Evolutionary conservation across 345 rosid genomes (phyloP), one percentile per base, ranked within the genome.

Genomic region (Pelargonium nanum): DNA sequence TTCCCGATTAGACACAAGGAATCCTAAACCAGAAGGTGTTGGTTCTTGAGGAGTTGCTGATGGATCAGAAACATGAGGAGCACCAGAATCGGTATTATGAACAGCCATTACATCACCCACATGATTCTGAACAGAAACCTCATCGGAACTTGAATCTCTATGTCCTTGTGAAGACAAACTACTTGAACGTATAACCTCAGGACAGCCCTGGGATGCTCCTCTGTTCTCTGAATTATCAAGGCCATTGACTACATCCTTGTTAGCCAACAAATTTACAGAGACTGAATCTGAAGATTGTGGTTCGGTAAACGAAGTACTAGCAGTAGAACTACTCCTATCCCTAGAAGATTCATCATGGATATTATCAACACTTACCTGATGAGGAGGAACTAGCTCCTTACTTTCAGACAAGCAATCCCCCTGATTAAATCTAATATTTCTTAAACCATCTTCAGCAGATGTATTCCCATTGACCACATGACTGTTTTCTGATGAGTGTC

Each of bases 211-310:
- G 64, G 78, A 64, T 22, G 64, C 75, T 68, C 58, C 71, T 34
- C 53, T 55, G 62, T 66, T 65, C 63, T 52, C 84, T 77, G 78
- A 51, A 77, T 72, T 73, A 59, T 70, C 69, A 77, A 67, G 28
- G 68, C 57, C 81, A 77, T 65, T 56, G 72, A 70, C 82, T 75
- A 72, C 76, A 80, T 69, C 71, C 69, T 72, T 72, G 78, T 76
- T 74, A 80, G 83, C 65, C 57, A 59, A 72, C 71, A 52, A 59
- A 72, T 66, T 80, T 68, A 63, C 62, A 71, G 79, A 73, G 70
- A 69, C 66, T 71, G 55, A 28, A 26, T 73, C 79, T 75, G 85
- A 82, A 73, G 83, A 73, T 53, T 63, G 77, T 70, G 67, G 80
- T 51, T 74, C 81, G 26, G 51, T 63, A 66, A 71, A 70, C 25